Evolutionary conservation across 1,284 basidiomycete genomes (phyloP).

Genomic region (Rhodotorula mucilaginosa): DNA sequence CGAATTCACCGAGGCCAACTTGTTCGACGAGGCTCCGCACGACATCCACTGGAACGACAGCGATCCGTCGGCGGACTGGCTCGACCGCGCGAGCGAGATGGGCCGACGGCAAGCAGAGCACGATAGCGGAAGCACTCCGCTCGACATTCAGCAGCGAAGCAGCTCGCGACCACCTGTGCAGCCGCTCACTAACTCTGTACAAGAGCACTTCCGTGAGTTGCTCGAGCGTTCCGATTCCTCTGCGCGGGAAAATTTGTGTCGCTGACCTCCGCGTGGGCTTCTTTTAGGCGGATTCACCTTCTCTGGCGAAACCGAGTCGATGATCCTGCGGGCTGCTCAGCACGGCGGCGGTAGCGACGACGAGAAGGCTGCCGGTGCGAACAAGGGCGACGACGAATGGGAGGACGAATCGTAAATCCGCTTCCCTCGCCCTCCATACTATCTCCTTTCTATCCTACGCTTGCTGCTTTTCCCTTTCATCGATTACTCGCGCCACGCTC

Average conservation of each 20-base stretch:
- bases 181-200: slow-evolving; percentile 80
- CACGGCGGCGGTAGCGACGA: slow-evolving; percentile 15
- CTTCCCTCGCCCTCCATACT: not conserved
- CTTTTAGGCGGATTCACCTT: slow-evolving; percentile 43
- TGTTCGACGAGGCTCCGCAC: slow-evolving; percentile 59
- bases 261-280: slow-evolving; percentile 46
- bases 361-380: not conserved
- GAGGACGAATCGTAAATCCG: slow-evolving; percentile 23
- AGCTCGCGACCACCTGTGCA: slow-evolving; percentile 53
- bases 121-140: slow-evolving; percentile 16
- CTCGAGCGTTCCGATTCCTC: slow-evolving; percentile 13
- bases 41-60: slow-evolving; percentile 60
- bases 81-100: slow-evolving; percentile 43
- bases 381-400: slow-evolving; percentile 28
- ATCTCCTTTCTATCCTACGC: not conserved
- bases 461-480: not conserved
- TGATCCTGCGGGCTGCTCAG: slow-evolving; percentile 34
- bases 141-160: slow-evolving; percentile 42
- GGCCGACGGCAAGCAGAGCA: slow-evolving; percentile 15
- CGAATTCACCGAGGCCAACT: slow-evolving; percentile 87
- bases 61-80: slow-evolving; percentile 39
- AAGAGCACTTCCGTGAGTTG: slow-evolving; percentile 90
- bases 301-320: slow-evolving; percentile 42
- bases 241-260: slow-evolving; percentile 27
- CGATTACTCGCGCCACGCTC: no score